phyloP scores from a whole-genome alignment of 2,329 filamentous ascomycete species.

The Penicillium sp. region DNA sequence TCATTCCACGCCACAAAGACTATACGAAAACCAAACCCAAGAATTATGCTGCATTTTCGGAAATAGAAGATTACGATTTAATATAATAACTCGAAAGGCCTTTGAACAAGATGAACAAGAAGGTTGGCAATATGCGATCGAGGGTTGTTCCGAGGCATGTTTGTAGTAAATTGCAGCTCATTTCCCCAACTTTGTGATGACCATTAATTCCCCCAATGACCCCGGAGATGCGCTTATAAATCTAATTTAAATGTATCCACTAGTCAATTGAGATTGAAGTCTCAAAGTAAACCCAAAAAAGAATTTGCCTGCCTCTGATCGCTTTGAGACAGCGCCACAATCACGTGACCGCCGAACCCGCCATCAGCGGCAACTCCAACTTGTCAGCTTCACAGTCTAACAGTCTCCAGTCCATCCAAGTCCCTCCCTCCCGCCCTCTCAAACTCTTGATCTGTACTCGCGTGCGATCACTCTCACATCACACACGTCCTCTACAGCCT shows the following conservation, averaged over 20 bases:
- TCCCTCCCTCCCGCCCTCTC: not conserved
- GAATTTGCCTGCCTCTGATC: not conserved
- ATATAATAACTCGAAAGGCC: not conserved
- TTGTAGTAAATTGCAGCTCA: conserved; percentile 2
- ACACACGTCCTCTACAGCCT: not conserved
- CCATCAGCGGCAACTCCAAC: conserved; percentile 23
- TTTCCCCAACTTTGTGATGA: not conserved
- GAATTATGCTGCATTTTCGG: not conserved
- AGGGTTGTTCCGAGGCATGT: not conserved
- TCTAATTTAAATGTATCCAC: not conserved
- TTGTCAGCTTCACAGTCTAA: conserved; percentile 21
- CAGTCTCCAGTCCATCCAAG: conserved; percentile 7
- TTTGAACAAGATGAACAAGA: not conserved
- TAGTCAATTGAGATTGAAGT: not conserved
- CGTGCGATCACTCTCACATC: not conserved
- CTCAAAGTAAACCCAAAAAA: not conserved
- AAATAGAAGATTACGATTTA: not conserved
- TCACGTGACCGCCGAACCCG: conserved; percentile 24
- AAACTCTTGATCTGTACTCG: not conserved
- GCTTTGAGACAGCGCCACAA: conserved; percentile 21
- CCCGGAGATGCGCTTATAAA: not conserved
- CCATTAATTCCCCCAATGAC: not conserved
- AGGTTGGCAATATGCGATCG: not conserved
- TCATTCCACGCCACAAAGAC: not conserved
- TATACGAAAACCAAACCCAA: not conserved